Percentiles rank a stretch among this genome's conserved stretches.
Evolutionary conservation across 2,329 filamentous ascomycete species (phyloP).

Genomic region (Tolypocladium endophyticum): DNA sequence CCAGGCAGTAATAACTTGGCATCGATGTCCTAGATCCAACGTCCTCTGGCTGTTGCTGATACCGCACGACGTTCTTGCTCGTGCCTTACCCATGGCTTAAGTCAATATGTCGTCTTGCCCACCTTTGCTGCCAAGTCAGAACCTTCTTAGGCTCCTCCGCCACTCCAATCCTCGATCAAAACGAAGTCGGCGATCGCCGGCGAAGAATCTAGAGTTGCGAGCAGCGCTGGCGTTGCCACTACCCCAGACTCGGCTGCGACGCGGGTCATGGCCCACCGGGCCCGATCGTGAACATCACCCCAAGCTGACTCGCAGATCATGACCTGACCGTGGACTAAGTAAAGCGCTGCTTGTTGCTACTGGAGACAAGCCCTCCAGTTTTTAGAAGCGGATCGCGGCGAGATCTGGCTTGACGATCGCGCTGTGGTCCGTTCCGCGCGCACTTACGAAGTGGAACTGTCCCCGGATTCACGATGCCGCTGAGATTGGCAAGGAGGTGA

Average conservation of each 20-base stretch:
- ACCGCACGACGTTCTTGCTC: background rate
- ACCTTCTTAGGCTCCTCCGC: background rate
- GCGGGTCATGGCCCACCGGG: background rate
- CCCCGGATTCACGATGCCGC: background rate
- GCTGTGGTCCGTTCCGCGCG: background rate
- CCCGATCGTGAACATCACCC: background rate
- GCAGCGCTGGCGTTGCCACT: background rate
- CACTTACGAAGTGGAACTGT: background rate
- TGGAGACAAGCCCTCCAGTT: background rate
- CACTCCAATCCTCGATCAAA: background rate
- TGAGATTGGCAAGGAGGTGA: background rate
- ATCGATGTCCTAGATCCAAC: background rate
- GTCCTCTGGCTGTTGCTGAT: background rate
- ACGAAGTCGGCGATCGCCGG: background rate
- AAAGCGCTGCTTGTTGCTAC: background rate
- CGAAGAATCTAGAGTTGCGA: background rate
- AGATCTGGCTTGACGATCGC: background rate
- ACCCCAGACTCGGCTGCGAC: background rate
- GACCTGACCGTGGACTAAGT: background rate
- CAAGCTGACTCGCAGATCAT: background rate
- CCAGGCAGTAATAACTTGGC: background rate
- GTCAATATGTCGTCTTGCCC: background rate
- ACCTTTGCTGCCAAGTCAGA: background rate
- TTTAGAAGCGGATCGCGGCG: background rate
- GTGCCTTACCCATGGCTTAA: background rate